Conservation (phyloP, 352 stramenopile species). For the Phytophthora pinifolia region DNA sequence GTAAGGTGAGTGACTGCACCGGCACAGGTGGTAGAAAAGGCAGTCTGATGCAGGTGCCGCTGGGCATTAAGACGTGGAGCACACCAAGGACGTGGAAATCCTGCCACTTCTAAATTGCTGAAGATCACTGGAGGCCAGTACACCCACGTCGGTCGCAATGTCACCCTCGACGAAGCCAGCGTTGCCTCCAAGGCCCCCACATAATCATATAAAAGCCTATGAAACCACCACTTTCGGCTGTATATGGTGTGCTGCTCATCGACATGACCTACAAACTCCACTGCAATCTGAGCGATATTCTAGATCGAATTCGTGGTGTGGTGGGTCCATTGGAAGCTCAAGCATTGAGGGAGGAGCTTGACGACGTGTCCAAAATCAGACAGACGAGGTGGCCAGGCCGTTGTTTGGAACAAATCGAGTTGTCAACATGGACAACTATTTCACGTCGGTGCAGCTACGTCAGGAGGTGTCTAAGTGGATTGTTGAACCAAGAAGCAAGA, state of each 20-base stretch:
- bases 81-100: too few relatives aligned
- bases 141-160: neutral
- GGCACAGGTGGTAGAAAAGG: too few relatives aligned
- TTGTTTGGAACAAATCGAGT: constrained; percentile 4
- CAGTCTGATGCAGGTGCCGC: too few relatives aligned
- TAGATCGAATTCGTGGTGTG: constrained; percentile 1
- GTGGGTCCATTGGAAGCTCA: constrained; percentile 1
- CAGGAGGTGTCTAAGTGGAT: too few relatives aligned
- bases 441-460: neutral
- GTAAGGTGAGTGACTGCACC: too few relatives aligned
- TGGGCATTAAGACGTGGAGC: too few relatives aligned
- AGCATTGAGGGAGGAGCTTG: neutral
- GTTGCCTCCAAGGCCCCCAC: neutral
- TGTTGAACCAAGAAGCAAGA: too few relatives aligned
- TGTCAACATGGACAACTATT: constrained; percentile 11
- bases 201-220: neutral
- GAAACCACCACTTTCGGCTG: neutral
- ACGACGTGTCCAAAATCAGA: constrained; percentile 1
- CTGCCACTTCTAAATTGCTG: neutral
- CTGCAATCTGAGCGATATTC: constrained; percentile 1
- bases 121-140: neutral
- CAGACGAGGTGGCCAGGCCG: constrained; percentile 1
- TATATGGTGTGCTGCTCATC: constrained; percentile 7
- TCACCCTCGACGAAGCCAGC: neutral
- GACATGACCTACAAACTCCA: constrained; percentile 10